Percentiles rank a stretch among this genome's conserved stretches.
Evolutionary conservation across 805 yeast species (phyloP).

Genomic region (Schwanniomyces vanrijiae): DNA sequence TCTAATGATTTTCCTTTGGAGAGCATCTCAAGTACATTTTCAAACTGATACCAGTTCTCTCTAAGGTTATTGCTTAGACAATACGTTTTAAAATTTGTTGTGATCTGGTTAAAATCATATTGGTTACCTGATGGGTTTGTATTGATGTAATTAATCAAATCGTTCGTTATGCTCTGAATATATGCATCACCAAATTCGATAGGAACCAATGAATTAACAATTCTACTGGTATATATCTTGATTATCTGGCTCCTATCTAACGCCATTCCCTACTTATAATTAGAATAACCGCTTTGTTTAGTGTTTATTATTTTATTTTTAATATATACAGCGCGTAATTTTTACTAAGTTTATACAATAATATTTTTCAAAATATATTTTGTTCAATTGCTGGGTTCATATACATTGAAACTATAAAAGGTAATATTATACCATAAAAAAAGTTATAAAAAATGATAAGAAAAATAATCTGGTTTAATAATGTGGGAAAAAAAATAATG

Average conservation of each 20-base stretch:
- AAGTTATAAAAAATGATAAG: not conserved
- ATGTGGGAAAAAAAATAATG: too few species aligned
- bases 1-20: constrained; percentile 25
- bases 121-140: not conserved
- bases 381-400: not conserved
- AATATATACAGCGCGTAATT: constrained; percentile 5
- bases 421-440: not conserved
- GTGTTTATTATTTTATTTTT: not conserved
- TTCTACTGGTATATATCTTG: constrained; percentile 29
- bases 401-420: not conserved
- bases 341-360: not conserved
- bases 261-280: constrained; percentile 18
- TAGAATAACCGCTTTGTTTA: not conserved
- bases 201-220: constrained; percentile 39
- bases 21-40: constrained; percentile 27
- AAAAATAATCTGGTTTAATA: not conserved
- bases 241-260: constrained; percentile 32
- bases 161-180: constrained; percentile 28
- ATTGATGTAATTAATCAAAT: constrained; percentile 16
- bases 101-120: constrained; percentile 16
- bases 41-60: constrained; percentile 36
- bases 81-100: constrained; percentile 19
- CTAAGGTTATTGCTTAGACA: constrained; percentile 26
- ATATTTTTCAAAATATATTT: not conserved
- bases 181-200: constrained; percentile 35